A percentile compares a stretch with the other conserved stretches of the same genome.
phyloP scores from a whole-genome alignment of 2,329 filamentous ascomycete genomes.

The Penicillium crustosum region DNA sequence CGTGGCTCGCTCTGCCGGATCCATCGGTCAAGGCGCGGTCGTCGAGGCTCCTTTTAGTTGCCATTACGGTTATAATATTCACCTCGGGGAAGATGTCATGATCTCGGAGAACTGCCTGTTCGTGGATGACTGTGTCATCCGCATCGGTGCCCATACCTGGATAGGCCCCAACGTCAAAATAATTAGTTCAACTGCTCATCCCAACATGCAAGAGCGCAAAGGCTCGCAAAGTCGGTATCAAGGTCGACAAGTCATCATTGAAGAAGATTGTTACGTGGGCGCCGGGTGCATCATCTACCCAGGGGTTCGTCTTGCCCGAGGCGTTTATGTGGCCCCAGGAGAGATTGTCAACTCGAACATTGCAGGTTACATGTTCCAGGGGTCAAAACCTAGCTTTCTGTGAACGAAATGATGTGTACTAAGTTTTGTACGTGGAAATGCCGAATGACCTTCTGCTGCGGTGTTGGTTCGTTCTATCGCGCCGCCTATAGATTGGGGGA shows the following conservation, averaged over 20 bases:
- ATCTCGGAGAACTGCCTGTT: constrained; percentile 83
- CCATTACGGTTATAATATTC: constrained; percentile 94
- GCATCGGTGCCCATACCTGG: constrained; percentile 67
- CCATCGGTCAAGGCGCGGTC: constrained; percentile 70
- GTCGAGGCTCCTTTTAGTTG: constrained; percentile 89
- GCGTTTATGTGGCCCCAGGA: constrained; percentile 47
- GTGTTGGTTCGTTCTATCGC: no score
- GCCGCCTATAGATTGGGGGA: not conserved
- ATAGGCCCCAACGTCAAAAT: constrained; percentile 86
- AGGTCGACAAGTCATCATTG: constrained; percentile 72
- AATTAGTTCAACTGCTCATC: constrained; percentile 70
- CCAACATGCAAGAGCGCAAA: constrained; percentile 70
- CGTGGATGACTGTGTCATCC: constrained; percentile 80
- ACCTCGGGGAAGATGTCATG: constrained; percentile 78
- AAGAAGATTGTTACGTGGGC: constrained; percentile 68
- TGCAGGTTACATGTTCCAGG: constrained; percentile 44
- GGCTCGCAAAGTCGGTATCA: constrained; percentile 71
- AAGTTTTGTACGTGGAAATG: not conserved
- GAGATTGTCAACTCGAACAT: constrained; percentile 47
- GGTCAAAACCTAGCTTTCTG: constrained; percentile 44
- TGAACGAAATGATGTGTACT: constrained; percentile 21
- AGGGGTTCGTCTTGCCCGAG: constrained; percentile 44
- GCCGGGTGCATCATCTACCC: constrained; percentile 60
- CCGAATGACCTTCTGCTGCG: not conserved
- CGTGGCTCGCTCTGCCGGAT: constrained; percentile 55